phyloP scores from a whole-genome alignment of 2,329 filamentous ascomycete species.

The Trichoderma citrinoviride region DNA sequence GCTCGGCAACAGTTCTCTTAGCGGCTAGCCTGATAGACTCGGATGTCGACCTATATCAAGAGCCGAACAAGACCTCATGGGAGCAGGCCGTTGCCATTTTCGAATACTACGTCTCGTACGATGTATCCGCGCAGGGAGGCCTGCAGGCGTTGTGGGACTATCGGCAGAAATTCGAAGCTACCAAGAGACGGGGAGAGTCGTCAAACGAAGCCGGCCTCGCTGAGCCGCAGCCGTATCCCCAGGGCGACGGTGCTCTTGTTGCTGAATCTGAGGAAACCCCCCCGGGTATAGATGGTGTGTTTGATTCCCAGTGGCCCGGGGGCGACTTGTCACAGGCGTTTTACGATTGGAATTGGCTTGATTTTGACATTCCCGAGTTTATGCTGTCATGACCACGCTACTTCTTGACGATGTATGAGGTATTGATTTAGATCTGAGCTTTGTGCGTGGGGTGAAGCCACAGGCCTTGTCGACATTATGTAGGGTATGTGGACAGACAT shows the following conservation, averaged over 20 bases:
- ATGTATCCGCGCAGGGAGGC: constrained; percentile 8
- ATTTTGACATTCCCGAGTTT: constrained; percentile 11
- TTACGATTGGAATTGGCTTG: constrained; percentile 15
- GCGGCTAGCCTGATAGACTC: neutral
- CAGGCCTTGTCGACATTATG: no score
- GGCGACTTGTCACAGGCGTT: neutral
- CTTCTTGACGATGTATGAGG: neutral
- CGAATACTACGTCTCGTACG: constrained; percentile 2
- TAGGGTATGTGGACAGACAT: no score
- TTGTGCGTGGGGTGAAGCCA: no score
- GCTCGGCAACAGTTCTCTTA: constrained; percentile 5
- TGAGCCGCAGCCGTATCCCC: neutral
- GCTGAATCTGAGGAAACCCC: neutral
- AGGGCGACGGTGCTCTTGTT: neutral
- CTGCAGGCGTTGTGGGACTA: constrained; percentile 9
- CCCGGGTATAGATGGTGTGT: neutral
- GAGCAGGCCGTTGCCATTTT: constrained; percentile 13
- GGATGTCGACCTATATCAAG: neutral
- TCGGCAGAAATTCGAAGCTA: constrained; percentile 3
- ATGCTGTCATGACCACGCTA: neutral
- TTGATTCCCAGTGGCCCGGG: neutral
- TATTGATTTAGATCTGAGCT: no score
- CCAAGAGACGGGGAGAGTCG: neutral
- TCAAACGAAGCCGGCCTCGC: neutral
- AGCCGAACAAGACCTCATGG: constrained; percentile 10